Percentiles rank a stretch among this genome's conserved stretches.
Conservation (phyloP, 768 basidiomycete genomes). For the Suillus alpinus region DNA sequence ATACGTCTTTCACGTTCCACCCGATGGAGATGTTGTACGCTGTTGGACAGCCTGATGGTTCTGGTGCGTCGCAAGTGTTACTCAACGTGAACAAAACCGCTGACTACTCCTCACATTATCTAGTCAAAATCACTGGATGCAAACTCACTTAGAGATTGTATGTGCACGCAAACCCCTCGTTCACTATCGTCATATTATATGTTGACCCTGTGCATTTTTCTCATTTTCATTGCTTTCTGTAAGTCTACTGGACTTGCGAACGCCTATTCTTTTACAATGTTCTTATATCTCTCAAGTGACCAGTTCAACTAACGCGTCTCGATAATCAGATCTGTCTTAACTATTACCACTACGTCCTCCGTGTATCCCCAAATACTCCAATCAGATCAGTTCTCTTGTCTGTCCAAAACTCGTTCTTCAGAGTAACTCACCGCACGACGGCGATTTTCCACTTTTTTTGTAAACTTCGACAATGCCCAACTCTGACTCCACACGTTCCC, state of each 20-base stretch:
- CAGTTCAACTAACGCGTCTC: not conserved
- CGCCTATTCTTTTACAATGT: not conserved
- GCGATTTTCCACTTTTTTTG: not conserved
- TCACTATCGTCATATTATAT: not conserved
- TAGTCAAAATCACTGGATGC: slow-evolving; percentile 59
- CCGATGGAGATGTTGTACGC: slow-evolving; percentile 85
- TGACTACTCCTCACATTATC: slow-evolving; percentile 10
- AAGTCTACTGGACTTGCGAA: not conserved
- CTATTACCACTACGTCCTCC: not conserved
- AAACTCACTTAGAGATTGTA: slow-evolving; percentile 36
- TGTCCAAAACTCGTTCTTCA: not conserved
- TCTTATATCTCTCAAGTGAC: not conserved
- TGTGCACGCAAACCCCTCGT: not conserved
- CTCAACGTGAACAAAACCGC: not conserved
- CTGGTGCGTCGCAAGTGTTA: slow-evolving; percentile 34
- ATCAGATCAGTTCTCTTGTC: not conserved
- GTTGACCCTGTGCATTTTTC: not conserved
- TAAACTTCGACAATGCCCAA: not conserved
- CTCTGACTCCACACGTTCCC: not conserved
- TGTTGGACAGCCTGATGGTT: slow-evolving; percentile 69
- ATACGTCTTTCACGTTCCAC: slow-evolving; percentile 73
- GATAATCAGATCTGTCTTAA: not conserved
- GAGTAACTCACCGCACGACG: not conserved
- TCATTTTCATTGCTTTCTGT: not conserved
- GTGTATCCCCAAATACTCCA: not conserved